phyloP scores from a whole-genome alignment of 768 basidiomycete genomes.

The Boletus pseudopeckii region DNA sequence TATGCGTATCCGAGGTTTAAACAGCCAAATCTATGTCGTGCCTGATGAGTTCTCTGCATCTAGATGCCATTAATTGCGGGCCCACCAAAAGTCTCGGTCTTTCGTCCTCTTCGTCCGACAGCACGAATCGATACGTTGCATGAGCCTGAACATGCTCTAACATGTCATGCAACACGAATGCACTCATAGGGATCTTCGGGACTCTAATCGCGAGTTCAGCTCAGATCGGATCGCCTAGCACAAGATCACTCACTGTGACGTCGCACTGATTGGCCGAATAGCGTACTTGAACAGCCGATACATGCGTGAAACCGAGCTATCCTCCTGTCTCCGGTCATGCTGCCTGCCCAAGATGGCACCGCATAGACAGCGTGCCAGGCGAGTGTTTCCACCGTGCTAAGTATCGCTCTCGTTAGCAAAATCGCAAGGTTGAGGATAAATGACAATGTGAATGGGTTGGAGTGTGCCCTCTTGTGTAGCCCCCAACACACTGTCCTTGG shows the following conservation, averaged over 20 bases:
- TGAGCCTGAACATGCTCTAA: slow-evolving; percentile 88
- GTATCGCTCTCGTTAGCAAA: slow-evolving; percentile 13
- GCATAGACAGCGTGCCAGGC: slow-evolving; percentile 69
- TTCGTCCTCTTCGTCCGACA: slow-evolving; percentile 86
- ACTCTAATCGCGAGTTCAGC: slow-evolving; percentile 25
- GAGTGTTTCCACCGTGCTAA: slow-evolving; percentile 63
- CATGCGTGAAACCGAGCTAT: slow-evolving; percentile 36
- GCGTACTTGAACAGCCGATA: slow-evolving; percentile 84
- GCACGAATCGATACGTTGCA: slow-evolving; percentile 87
- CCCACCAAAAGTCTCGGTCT: slow-evolving; percentile 74
- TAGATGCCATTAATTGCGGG: not conserved
- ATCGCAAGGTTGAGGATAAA: slow-evolving; percentile 11
- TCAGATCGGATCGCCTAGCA: not conserved
- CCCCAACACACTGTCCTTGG: slow-evolving; percentile 66
- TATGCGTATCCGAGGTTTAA: slow-evolving; percentile 84
- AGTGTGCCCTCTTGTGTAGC: slow-evolving; percentile 90
- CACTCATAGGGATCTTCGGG: slow-evolving; percentile 60
- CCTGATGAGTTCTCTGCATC: not conserved
- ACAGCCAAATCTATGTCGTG: slow-evolving; percentile 76
- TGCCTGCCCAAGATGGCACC: slow-evolving; percentile 78
- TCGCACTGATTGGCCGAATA: slow-evolving; percentile 63
- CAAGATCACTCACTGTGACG: slow-evolving; percentile 51
- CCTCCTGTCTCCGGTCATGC: slow-evolving; percentile 43
- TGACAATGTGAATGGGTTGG: not conserved
- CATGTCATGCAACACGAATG: slow-evolving; percentile 92